Evolutionary conservation across 306 rosid species (phyloP), one percentile per base, ranked within the genome.

Genomic region (Trifolium fragiferum): DNA sequence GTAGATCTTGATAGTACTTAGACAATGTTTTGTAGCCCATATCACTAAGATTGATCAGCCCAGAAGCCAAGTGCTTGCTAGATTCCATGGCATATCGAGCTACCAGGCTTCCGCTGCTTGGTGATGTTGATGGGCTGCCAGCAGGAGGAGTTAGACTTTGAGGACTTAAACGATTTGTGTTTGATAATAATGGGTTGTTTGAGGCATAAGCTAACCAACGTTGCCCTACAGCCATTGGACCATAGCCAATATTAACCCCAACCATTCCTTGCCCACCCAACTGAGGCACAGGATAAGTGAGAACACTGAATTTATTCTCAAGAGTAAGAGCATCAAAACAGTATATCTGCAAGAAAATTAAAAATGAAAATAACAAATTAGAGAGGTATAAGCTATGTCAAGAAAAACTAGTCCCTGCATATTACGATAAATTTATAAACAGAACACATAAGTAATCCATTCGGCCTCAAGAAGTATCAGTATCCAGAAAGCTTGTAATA

Each of bases 1-100:
- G 54, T 66, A 88, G 83, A 75, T 93, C 98, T 82, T 92, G 98
- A 87, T 84, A 95, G 81, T 92, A 95, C 81, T 92, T 95, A 23
- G 98, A 86, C 82, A 95, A 74, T 65, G 96, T 92, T 88, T 92
- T 92, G 84, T 90, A 95, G 14, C 98, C 93, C 93, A 86, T 95
- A 80, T 95, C 99, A 33, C 97, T 86, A 57, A 94, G 88, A 83
- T 90, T 92, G 64, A 95, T 83, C 66, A 95, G 55, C 55, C 99
- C 98, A 40, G 89, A 79, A 64, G 99, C 98, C 75, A 95, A 81
- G 20, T 95, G 98, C 87, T 95, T 95, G 82, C 99, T 87, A 81
- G 99, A 95, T 75, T 95, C 99, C 93, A 90, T 87, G 61, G 99
- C 99, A 87, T 92, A 95, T 73, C 96, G 93, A 38, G 99, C 99